Evolutionary conservation across 129 eudicot species (phyloP), one percentile per base, ranked within the genome.

Genomic region (Flaveria brownii): DNA sequence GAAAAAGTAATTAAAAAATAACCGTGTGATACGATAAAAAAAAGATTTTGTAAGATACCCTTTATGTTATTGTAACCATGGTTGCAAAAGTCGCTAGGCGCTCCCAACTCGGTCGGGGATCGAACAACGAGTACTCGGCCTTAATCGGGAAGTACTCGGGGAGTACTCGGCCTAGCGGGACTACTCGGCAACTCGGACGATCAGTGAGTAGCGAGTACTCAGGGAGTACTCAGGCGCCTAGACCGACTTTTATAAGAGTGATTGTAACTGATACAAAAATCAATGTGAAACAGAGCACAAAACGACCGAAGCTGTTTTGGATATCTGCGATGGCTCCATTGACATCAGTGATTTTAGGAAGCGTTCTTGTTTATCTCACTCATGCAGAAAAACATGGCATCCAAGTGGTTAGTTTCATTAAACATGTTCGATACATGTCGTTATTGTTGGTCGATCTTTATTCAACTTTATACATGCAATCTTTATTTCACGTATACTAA

Each of bases 261-360:
- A 22, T 5, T 2, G 12, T 10, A 70, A 56, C 1, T 57, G 17
- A 59, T 78, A 5, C 45, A 11, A 30, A 26, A 57, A 18, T 3
- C 33, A 28, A 39, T 43, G 6, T 70, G 43, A 8, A 61, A 84
- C 90, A 95, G 99, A 89, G 97, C 83, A 85, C 86, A 45, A 91
- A 79, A 80, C 78, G 81, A 79, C 86, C 96, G 20, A 89, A 76
- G 47, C 69, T 95, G 59, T 95, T 95, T 55, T 95, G 97, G 97
- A 84, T 95, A 83, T 87, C 97, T 20, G 99, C 97, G 17, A 87
- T 89, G 88, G 96, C 99, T 80, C 99, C 99, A 49, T 83, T 95
- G 80, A 87, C 89, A 47, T 89, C 97, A 14, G 96, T 95, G 12
- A 81, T 91, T 42, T 62, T 95, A 52, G 99, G 96, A 61, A 95